These are phyloP conservation scores for Podaxis carcinomalis DNA, from an alignment of 768 basidiomycete genomes.

Conservation along the genomic window DNA sequence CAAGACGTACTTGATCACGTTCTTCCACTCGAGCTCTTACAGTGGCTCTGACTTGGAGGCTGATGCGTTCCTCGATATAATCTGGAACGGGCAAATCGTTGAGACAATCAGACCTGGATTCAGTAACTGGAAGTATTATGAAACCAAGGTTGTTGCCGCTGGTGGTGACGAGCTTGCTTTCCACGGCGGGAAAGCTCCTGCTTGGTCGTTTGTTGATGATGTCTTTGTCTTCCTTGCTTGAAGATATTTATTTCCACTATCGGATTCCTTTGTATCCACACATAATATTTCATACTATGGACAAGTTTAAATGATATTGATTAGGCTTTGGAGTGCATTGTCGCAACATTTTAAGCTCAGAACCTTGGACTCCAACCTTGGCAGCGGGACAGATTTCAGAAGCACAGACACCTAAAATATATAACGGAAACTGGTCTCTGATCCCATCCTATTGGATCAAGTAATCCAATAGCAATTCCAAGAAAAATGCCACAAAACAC, in stretches of 20 bases:
- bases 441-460: too few species aligned
- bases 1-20: slow-evolving; percentile 33
- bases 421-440: too few species aligned
- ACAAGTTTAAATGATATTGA: neutral
- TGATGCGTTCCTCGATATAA: slow-evolving; percentile 32
- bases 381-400: too few species aligned
- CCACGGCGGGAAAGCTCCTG: slow-evolving; percentile 40
- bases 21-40: slow-evolving; percentile 40
- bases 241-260: neutral
- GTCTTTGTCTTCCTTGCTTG: slow-evolving; percentile 23
- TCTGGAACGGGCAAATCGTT: slow-evolving; percentile 38
- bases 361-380: too few species aligned
- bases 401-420: too few species aligned
- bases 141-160: slow-evolving; percentile 28
- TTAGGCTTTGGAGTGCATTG: too few species aligned
- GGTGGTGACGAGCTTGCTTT: slow-evolving; percentile 36
- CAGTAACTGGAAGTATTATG: slow-evolving; percentile 32
- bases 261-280: neutral
- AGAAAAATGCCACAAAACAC: too few species aligned
- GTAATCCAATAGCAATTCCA: too few species aligned
- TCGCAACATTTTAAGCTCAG: too few species aligned
- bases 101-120: slow-evolving; percentile 32
- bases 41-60: slow-evolving; percentile 27
- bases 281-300: neutral
- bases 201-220: slow-evolving; percentile 48